A percentile compares a stretch with the other conserved stretches of the same genome.
Conservation (phyloP, 345 rosid species). For the Lepidium didymum region DNA sequence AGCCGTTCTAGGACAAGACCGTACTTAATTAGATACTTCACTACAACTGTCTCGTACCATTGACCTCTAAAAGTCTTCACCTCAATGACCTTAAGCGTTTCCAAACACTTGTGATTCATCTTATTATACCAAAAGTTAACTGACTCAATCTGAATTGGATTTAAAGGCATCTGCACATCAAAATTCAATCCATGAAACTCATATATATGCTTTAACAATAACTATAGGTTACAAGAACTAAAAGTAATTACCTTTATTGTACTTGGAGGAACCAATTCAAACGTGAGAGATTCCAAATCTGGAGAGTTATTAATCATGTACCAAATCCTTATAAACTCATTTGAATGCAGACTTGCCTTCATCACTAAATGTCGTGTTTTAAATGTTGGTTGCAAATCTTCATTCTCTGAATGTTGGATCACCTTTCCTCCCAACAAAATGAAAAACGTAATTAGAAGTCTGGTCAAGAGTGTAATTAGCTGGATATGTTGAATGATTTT, state of each 20-base stretch:
- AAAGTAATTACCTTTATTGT: neutral
- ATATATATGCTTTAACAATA: neutral
- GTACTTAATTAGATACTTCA: slow-evolving; percentile 2
- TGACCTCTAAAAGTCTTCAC: slow-evolving; percentile 23
- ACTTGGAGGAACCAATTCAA: slow-evolving; percentile 16
- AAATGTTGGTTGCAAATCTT: neutral
- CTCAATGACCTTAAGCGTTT: slow-evolving; percentile 20
- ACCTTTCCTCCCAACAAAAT: neutral
- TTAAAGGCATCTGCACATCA: neutral
- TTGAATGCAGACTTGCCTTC: neutral
- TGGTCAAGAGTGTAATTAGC: neutral
- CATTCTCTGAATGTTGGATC: neutral
- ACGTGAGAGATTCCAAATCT: slow-evolving; percentile 22
- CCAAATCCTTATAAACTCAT: neutral
- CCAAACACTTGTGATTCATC: neutral
- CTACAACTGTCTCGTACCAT: neutral
- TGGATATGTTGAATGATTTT: neutral
- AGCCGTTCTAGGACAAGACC: slow-evolving; percentile 14
- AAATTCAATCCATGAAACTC: neutral
- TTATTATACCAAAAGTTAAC: slow-evolving; percentile 11
- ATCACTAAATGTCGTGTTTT: neutral
- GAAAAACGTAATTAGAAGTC: neutral
- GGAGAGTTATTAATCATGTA: slow-evolving; percentile 32
- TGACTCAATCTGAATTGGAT: neutral
- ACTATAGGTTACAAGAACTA: neutral